These are phyloP conservation scores for Penicillium atrosanguineum DNA, from an alignment of 495 filamentous ascomycete species.

Conservation along the genomic window DNA sequence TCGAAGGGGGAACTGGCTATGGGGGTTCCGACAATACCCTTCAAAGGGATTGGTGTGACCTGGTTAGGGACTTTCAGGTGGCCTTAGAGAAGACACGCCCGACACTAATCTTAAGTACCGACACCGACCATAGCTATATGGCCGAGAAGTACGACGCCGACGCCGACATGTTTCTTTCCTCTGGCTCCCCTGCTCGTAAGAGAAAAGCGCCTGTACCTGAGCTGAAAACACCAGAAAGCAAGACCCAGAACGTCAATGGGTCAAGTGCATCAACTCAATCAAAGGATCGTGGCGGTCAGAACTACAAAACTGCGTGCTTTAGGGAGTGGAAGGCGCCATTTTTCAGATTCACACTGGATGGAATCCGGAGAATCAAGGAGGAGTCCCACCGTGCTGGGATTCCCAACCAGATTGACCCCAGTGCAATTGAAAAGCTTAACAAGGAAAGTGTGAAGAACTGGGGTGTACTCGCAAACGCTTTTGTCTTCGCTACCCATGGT, in stretches of 20 bases:
- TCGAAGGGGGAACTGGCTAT: conserved; percentile 32
- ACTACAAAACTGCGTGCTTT: conserved; percentile 7
- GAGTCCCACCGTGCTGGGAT: conserved; percentile 37
- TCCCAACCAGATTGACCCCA: conserved; percentile 40
- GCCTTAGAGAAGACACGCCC: conserved; percentile 35
- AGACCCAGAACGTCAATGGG: neutral
- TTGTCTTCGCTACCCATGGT: conserved; percentile 26
- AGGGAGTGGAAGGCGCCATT: conserved; percentile 9
- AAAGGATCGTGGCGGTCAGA: neutral
- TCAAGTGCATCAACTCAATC: neutral
- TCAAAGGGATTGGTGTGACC: conserved; percentile 35
- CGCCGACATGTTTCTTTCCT: conserved; percentile 18
- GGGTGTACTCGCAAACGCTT: conserved; percentile 28
- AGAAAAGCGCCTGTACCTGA: conserved; percentile 13
- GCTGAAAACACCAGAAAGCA: neutral
- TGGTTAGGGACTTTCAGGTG: conserved; percentile 36
- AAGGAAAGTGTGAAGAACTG: conserved; percentile 40
- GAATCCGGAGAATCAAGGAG: conserved; percentile 34
- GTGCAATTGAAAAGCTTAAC: conserved; percentile 41
- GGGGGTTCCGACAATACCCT: conserved; percentile 23
- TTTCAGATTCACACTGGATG: conserved; percentile 28
- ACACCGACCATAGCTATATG: conserved; percentile 4
- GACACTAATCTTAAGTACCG: conserved; percentile 10
- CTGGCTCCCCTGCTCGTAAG: conserved; percentile 8
- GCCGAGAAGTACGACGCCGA: conserved; percentile 23